phyloP scores from a whole-genome alignment of 805 yeast species.

The Ogataea chonburiensis region DNA sequence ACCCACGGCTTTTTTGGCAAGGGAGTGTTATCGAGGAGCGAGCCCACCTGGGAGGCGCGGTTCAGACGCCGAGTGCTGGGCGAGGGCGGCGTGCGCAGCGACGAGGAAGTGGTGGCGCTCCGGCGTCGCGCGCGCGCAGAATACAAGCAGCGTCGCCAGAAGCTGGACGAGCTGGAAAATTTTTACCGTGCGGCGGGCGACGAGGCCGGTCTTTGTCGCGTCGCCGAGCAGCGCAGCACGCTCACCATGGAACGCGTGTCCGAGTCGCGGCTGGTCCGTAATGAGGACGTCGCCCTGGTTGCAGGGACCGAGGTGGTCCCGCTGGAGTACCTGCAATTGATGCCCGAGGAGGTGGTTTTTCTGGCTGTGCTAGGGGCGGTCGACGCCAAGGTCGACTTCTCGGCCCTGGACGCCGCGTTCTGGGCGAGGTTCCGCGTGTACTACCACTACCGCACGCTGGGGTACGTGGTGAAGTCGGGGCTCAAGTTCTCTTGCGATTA shows the following conservation, averaged over 20 bases:
- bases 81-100: conserved; percentile 35
- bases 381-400: not conserved
- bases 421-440: conserved; percentile 61
- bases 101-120: conserved; percentile 75
- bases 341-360: conserved; percentile 75
- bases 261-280: conserved; percentile 25
- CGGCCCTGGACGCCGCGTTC: conserved; percentile 1
- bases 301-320: conserved; percentile 26
- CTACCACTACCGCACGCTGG: conserved; percentile 82
- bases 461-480: conserved; percentile 95
- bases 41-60: conserved; percentile 85
- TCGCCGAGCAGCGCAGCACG: conserved; percentile 38
- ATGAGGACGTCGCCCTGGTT: conserved; percentile 38
- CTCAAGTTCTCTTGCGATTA: conserved; percentile 89
- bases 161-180: conserved; percentile 49
- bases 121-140: conserved; percentile 70
- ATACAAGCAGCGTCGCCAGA: conserved; percentile 69
- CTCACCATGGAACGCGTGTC: conserved; percentile 20
- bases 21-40: conserved; percentile 84
- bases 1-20: conserved; percentile 89
- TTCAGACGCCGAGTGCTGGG: conserved; percentile 50
- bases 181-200: conserved; percentile 29
- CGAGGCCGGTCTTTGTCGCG: conserved; percentile 30
- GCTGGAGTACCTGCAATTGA: conserved; percentile 60
- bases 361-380: conserved; percentile 45